Conservation (phyloP, 2,329 filamentous ascomycete species). For the Hypoxylon sp. region DNA sequence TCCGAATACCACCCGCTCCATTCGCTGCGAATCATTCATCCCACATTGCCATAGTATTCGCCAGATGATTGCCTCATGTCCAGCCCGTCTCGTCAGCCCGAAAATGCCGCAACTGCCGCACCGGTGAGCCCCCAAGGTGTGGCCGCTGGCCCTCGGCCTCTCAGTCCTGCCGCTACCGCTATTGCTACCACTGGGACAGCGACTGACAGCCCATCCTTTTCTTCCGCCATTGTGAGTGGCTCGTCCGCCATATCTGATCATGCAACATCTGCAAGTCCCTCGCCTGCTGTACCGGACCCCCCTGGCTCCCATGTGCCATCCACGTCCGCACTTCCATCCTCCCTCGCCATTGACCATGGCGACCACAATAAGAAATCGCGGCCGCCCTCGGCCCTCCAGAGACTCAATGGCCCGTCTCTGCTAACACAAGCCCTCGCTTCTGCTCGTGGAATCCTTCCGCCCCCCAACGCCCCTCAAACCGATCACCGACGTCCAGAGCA, state of each 20-base stretch:
- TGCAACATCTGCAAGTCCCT: conserved; percentile 42
- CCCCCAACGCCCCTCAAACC: conserved; percentile 44
- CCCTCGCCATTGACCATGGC: conserved; percentile 49
- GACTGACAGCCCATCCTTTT: conserved; percentile 47
- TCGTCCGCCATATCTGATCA: conserved; percentile 42
- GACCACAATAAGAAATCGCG: conserved; percentile 61
- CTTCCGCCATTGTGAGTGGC: conserved; percentile 46
- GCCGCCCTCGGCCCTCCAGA: conserved; percentile 56
- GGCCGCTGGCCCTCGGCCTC: conserved; percentile 32
- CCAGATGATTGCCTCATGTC: conserved; percentile 71
- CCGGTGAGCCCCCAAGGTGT: conserved; percentile 47
- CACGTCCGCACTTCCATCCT: conserved; percentile 43
- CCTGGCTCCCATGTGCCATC: conserved; percentile 42
- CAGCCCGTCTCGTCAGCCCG: conserved; percentile 61
- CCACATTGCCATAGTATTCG: conserved; percentile 49
- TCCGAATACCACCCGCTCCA: conserved; percentile 37
- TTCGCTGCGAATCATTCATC: conserved; percentile 43
- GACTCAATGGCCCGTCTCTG: conserved; percentile 65
- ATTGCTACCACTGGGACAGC: conserved; percentile 41
- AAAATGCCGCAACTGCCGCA: conserved; percentile 65
- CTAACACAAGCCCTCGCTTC: conserved; percentile 69
- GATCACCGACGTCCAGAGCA: conserved; percentile 46
- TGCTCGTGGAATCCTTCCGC: conserved; percentile 63
- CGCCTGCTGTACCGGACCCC: conserved; percentile 33
- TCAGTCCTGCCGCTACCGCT: conserved; percentile 39